Percentiles rank a stretch among this genome's conserved stretches.
These are phyloP conservation scores for Amoebophrya sp. DNA, from an alignment of 169 alveolate species.

Conservation along the genomic window DNA sequence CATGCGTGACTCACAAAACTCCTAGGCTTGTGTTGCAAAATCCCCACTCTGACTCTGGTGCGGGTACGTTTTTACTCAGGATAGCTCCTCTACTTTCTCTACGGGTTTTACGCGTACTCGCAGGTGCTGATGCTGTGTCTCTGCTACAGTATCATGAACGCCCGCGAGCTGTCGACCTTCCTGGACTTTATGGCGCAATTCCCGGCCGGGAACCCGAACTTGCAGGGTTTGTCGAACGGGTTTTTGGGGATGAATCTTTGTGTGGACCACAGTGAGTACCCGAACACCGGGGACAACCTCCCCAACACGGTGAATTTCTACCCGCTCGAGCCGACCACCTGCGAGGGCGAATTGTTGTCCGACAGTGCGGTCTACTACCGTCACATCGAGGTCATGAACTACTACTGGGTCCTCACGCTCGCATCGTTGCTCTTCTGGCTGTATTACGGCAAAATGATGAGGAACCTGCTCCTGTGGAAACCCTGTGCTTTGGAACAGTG, in stretches of 20 bases:
- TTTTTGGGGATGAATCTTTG: background rate
- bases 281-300: background rate
- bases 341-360: background rate
- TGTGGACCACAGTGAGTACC: background rate
- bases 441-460: background rate
- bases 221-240: background rate
- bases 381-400: background rate
- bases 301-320: background rate
- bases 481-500: background rate
- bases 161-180: background rate
- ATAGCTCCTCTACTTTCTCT: no score
- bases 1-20: no score
- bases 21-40: no score
- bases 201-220: background rate
- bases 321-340: background rate
- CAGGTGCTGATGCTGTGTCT: background rate
- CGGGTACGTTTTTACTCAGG: no score
- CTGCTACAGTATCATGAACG: background rate
- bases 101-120: background rate
- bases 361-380: background rate
- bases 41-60: no score
- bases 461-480: background rate
- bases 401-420: background rate
- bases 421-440: background rate
- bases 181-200: background rate